Evolutionary conservation across 2,329 filamentous ascomycete genomes (phyloP).

Genomic region (Neonectria punicea): DNA sequence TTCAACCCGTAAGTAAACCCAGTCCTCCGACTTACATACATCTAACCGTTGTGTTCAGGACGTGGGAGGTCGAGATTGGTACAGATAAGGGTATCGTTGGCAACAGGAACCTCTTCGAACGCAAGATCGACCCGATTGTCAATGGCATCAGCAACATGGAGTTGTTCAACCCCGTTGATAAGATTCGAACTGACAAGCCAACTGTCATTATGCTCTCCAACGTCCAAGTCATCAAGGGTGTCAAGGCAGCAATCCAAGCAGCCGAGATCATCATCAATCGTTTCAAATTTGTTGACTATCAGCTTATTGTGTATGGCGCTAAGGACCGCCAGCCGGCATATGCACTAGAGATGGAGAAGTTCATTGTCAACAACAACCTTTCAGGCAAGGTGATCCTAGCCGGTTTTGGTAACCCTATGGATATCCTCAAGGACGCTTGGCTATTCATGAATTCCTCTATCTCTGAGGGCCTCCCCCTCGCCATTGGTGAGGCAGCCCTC

Average conservation of each 20-base stretch:
- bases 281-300: constrained; percentile 30
- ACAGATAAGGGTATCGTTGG: constrained; percentile 28
- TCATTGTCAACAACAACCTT: constrained; percentile 27
- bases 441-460: constrained; percentile 37
- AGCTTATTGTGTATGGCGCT: constrained; percentile 32
- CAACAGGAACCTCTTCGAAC: constrained; percentile 29
- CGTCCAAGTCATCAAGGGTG: constrained; percentile 34
- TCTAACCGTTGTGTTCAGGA: not conserved
- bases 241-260: constrained; percentile 32
- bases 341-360: constrained; percentile 33
- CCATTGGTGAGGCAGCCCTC: constrained; percentile 32
- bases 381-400: constrained; percentile 27
- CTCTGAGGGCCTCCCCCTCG: constrained; percentile 32
- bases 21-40: not conserved
- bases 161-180: constrained; percentile 30
- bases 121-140: constrained; percentile 34
- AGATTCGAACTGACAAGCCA: constrained; percentile 32
- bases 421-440: constrained; percentile 32
- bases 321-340: constrained; percentile 34
- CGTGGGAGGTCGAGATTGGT: constrained; percentile 34
- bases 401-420: constrained; percentile 33
- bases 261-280: constrained; percentile 33
- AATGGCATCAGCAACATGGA: constrained; percentile 36
- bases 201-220: constrained; percentile 35
- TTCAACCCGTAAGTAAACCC: constrained; percentile 30